Base-by-base conservation (phyloP, 306 rosid species). In the Clitoria ternatea region DNA sequence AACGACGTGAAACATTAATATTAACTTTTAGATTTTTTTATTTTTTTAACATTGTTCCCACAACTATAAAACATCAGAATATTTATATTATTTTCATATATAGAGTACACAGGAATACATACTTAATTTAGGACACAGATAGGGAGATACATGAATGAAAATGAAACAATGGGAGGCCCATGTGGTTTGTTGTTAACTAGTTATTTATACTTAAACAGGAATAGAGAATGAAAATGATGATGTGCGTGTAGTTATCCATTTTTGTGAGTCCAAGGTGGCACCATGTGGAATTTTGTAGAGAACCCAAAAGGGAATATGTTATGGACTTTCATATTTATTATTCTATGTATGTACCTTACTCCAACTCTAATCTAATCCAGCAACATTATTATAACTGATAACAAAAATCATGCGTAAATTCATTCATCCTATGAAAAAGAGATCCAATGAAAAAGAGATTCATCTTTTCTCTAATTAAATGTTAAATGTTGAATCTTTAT, bases 181-280 rank as follows among this genome's bases (percentile, higher is more conserved):
- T 60, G 69, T 32, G 47, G 37, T 1, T 1, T 60, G 2, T n/a
- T 13, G 22, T 30, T 52, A 69, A 69, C 52, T 20, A 33, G 29
- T 59, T 72, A 60, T 72, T 39, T 27, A 19, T 2, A 30, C 33
- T 27, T n/a, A n/a, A n/a, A n/a, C n/a, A 17, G 36, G 33, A 17
- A 71, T 4, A 42, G 55, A 30, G 35, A 57, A 56, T 17, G 66
- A 70, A 70, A 42, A 40, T 40, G 68, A 59, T 71, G 70, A 66
- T 43, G 44, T 65, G 19, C 12, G 33, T 45, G 69, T 66, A 14
- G 50, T 32, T 50, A 23, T 77, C 72, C 69, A 71, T 61, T 85
- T 68, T 61, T 62, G 19, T 15, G 40, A 70, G 55, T 74, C 70
- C 77, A 40, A 74, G 75, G 78, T 55, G 37, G 70, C 62, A n/a